Conservation (phyloP, 2,329 filamentous ascomycete genomes). For the Zasmidium angulare region DNA sequence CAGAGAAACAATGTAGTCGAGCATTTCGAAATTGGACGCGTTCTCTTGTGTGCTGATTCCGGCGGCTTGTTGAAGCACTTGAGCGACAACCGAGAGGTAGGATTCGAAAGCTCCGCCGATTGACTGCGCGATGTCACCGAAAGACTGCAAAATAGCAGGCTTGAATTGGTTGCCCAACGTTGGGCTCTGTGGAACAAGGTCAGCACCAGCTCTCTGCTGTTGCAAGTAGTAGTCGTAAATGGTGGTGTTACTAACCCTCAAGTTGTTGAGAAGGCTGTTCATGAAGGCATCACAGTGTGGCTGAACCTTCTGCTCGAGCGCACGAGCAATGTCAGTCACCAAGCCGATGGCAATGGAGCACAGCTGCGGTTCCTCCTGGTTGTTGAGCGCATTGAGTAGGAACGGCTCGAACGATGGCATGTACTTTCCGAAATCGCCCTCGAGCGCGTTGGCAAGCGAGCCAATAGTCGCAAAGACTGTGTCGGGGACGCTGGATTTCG, state of each 20-base stretch:
- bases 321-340: constrained; percentile 93
- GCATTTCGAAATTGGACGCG: constrained; percentile 76
- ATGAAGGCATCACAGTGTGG: constrained; percentile 97
- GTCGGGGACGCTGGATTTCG: constrained; percentile 92
- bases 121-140: constrained; percentile 94
- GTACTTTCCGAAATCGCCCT: constrained; percentile 93
- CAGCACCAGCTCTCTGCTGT: constrained; percentile 30
- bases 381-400: constrained; percentile 89
- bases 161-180: constrained; percentile 95
- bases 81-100: constrained; percentile 87
- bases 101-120: constrained; percentile 91
- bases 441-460: constrained; percentile 84
- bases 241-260: constrained; percentile 61
- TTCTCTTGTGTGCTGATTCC: constrained; percentile 68
- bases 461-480: constrained; percentile 90
- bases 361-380: constrained; percentile 90
- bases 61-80: constrained; percentile 90
- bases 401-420: constrained; percentile 94
- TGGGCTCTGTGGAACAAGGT: constrained; percentile 59
- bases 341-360: constrained; percentile 97
- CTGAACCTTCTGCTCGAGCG: constrained; percentile 84
- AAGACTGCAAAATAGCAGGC: constrained; percentile 95
- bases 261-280: constrained; percentile 93
- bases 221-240: constrained; percentile 14
- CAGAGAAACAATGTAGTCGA: constrained; percentile 91